Evolutionary conservation across 1,139 yeast genomes (phyloP).

Genomic region (Saccharomycopsis hybrid): DNA sequence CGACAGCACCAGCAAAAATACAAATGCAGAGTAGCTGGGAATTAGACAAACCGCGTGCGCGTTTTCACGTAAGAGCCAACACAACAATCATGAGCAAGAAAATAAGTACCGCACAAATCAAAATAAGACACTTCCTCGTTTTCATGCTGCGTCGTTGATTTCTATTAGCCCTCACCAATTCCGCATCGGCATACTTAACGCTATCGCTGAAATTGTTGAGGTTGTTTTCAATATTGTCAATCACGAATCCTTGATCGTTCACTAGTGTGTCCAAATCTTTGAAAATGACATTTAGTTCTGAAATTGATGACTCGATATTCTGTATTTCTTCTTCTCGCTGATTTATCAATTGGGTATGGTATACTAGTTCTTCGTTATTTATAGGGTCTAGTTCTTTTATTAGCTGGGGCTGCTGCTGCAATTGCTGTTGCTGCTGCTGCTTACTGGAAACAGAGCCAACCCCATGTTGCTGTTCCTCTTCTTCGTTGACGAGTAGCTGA

Average conservation of each 20-base stretch:
- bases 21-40: no score
- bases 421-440: no score
- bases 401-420: slow-evolving; percentile 19
- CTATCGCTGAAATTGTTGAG: slow-evolving; percentile 61
- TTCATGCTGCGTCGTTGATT: slow-evolving; percentile 72
- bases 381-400: slow-evolving; percentile 54
- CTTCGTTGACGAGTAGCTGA: slow-evolving; percentile 24
- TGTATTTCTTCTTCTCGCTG: slow-evolving; percentile 86
- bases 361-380: slow-evolving; percentile 79
- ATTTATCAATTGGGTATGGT: slow-evolving; percentile 70
- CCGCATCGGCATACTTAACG: slow-evolving; percentile 64
- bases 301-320: slow-evolving; percentile 79
- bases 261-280: slow-evolving; percentile 78
- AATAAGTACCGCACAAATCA: slow-evolving; percentile 46
- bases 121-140: slow-evolving; percentile 65
- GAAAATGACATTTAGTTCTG: slow-evolving; percentile 83
- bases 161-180: slow-evolving; percentile 68
- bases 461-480: slow-evolving; percentile 24
- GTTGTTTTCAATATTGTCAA: slow-evolving; percentile 87
- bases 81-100: slow-evolving; percentile 31
- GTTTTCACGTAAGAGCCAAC: slow-evolving; percentile 11
- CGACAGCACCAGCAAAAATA: no score
- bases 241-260: slow-evolving; percentile 75
- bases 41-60: no score
- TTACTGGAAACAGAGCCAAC: slow-evolving; percentile 24